A percentile compares a stretch with the other conserved stretches of the same genome.
These are phyloP conservation scores for Pythium aquatile DNA, from an alignment of 352 stramenopile species.

Conservation along the genomic window DNA sequence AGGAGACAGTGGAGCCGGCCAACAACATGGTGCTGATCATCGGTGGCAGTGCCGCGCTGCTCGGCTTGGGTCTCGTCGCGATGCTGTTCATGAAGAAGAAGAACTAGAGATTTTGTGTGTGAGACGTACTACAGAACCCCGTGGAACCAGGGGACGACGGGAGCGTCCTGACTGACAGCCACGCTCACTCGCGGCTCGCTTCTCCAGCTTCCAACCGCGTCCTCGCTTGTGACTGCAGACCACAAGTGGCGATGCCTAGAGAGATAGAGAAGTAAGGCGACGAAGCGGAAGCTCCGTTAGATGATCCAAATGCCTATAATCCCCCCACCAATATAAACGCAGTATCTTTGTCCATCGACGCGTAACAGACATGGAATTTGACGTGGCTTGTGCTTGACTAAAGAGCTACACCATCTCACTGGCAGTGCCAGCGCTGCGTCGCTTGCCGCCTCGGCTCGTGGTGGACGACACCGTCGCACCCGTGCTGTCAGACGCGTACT, in stretches of 20 bases:
- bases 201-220: background rate
- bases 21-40: constrained; percentile 27
- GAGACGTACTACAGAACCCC: background rate
- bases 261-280: background rate
- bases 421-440: constrained; percentile 2
- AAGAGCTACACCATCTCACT: constrained; percentile 12
- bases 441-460: constrained; percentile 9
- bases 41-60: constrained; percentile 29
- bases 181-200: background rate
- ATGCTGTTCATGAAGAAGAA: constrained; percentile 69
- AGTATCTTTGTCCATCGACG: constrained; percentile 1
- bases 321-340: constrained; percentile 5
- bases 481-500: constrained; percentile 22
- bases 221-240: constrained; percentile 20
- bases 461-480: constrained; percentile 8
- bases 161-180: background rate
- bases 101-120: constrained; percentile 35
- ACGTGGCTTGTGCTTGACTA: background rate
- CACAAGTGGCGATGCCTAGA: constrained; percentile 15
- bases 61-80: constrained; percentile 47
- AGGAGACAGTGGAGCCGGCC: background rate
- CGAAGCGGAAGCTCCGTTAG: constrained; percentile 4
- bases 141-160: background rate
- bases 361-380: background rate
- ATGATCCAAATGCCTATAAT: constrained; percentile 17